These are phyloP conservation scores for Bothriochloa decipiens DNA, from an alignment of 176 grass and related monocot species.

Conservation along the genomic window DNA sequence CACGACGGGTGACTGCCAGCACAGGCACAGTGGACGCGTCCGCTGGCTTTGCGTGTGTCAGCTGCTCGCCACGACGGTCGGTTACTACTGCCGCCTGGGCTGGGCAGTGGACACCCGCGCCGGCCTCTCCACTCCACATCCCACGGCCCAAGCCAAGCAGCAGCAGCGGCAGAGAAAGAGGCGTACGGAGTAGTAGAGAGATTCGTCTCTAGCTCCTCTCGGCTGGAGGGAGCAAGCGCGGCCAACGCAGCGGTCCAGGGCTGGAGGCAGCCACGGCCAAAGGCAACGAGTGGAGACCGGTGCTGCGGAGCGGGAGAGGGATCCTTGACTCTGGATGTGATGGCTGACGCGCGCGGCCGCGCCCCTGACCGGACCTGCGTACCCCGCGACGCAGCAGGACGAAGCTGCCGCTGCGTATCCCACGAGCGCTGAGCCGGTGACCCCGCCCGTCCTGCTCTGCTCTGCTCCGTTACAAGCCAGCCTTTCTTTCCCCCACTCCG, in stretches of 20 bases:
- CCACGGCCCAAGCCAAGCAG: background rate
- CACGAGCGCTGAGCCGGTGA: background rate
- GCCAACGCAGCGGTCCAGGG: conserved; percentile 27
- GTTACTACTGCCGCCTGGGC: background rate
- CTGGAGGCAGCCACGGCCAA: background rate
- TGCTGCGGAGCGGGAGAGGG: background rate
- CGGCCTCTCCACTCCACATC: background rate
- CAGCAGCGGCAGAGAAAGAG: no score
- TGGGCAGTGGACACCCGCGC: background rate
- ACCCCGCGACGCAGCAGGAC: background rate
- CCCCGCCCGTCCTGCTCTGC: no score
- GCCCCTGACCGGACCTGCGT: conserved; percentile 3
- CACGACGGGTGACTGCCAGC: background rate
- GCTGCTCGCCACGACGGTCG: conserved; percentile 34
- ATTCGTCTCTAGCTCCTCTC: background rate
- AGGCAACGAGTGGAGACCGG: no score
- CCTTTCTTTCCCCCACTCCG: background rate
- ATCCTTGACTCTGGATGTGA: conserved; percentile 41
- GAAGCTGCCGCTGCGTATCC: background rate
- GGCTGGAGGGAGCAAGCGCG: background rate
- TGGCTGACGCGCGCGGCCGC: background rate
- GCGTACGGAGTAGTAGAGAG: background rate
- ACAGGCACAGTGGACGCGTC: conserved; percentile 21
- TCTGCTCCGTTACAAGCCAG: background rate
- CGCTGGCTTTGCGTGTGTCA: conserved; percentile 38